Evolutionary conservation across 257 asterid genomes (phyloP), one percentile per base, ranked within the genome.

Genomic region (Nicotiana knightiana): DNA sequence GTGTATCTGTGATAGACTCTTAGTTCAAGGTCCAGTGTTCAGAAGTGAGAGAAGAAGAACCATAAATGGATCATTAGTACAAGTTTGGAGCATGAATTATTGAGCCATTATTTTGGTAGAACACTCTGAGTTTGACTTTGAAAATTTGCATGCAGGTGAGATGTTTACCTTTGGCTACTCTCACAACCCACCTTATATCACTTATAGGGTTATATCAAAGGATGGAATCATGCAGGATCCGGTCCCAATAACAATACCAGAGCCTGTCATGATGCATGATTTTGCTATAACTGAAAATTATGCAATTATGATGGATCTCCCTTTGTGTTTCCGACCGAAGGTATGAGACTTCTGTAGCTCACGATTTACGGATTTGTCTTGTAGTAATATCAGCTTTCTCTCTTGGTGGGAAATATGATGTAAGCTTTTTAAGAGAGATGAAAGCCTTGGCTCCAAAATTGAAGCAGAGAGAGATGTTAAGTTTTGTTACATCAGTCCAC

Each of bases 231-330:
- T 96, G 99, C 87, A 94, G 79, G 99, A 94, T 83, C 97, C 98
- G 9, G 99, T 96, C 86, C 97, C 97, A 59, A 94, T 96, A 80
- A 94, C 99, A 82, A 83, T 96, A 76, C 76, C 97, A 80, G 94
- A 85, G 9, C 88, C 99, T 81, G 83, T 94, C 86, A 93, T 96
- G 99, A 93, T 96, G 97, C 99, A 96, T 83, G 99, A 96, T 88
- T 96, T 96, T 86, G 99, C 99, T 89, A 96, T 96, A 84, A 94
- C 99, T 81, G 98, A 96, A 86, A 96, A 96, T 83, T 96, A 93
- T 91, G 97, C 97, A 4, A 83, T 96, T 82, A 92, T 96, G 85
- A 86, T 96, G 98, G 99, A 96, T 90, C 97, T 94, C 57, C 99
- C 99, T 12, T 82, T 96, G 81, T 88, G 84, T 89, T 93, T 93